These are phyloP conservation scores for Fusarium tjaetaba DNA, from an alignment of 2,329 filamentous ascomycete species.

Conservation along the genomic window DNA sequence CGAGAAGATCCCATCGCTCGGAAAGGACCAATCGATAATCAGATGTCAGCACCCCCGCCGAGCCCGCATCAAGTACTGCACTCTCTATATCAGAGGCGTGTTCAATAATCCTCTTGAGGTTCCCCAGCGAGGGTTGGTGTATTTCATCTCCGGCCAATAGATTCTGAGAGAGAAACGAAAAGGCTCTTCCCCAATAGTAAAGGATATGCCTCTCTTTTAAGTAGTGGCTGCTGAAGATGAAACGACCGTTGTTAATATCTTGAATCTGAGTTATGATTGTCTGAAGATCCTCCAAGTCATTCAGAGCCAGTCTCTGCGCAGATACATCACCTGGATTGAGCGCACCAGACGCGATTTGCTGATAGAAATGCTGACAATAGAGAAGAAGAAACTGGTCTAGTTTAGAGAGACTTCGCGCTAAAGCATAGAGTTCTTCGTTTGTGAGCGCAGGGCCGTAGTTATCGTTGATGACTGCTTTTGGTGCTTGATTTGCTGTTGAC, in stretches of 20 bases:
- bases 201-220: not conserved
- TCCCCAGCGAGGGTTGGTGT: not conserved
- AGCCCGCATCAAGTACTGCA: not conserved
- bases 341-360: not conserved
- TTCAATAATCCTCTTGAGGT: not conserved
- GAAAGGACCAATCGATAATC: not conserved
- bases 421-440: fast-evolving
- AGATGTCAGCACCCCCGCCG: not conserved
- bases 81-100: not conserved
- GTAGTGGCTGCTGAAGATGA: not conserved
- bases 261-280: not conserved
- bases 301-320: fast-evolving
- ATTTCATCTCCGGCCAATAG: too few relatives aligned
- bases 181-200: not conserved
- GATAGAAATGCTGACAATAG: not conserved
- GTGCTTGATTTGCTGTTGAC: not conserved
- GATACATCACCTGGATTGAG: not conserved
- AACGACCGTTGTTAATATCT: not conserved
- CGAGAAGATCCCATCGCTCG: not conserved
- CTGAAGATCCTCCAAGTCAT: not conserved
- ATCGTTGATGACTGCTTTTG: not conserved
- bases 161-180: not conserved
- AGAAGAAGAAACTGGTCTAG: not conserved
- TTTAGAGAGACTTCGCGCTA: fast-evolving
- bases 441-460: not conserved